These are phyloP conservation scores for Cercospora sesami DNA, from an alignment of 2,329 filamentous ascomycete species.

Conservation along the genomic window DNA sequence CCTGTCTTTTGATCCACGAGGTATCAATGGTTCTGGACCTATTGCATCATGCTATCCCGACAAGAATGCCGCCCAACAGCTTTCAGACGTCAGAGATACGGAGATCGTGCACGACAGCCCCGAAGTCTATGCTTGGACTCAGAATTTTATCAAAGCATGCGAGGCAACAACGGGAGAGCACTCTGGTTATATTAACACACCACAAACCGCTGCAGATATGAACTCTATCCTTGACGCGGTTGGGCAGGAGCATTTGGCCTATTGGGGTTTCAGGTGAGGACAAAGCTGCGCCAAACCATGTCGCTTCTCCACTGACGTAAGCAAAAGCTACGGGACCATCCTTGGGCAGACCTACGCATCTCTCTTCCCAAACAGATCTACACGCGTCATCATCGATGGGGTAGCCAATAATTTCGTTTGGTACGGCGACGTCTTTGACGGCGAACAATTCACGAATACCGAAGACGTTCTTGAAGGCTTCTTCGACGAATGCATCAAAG, in stretches of 20 bases:
- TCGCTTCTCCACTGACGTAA: neutral
- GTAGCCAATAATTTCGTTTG: conserved; percentile 47
- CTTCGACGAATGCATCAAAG: conserved; percentile 55
- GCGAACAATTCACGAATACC: conserved; percentile 53
- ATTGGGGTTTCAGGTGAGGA: conserved; percentile 42
- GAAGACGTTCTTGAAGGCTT: conserved; percentile 58
- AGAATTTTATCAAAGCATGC: conserved; percentile 27
- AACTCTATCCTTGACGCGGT: conserved; percentile 30
- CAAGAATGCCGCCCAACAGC: conserved; percentile 15
- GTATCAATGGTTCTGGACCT: conserved; percentile 27
- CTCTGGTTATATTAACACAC: conserved; percentile 29
- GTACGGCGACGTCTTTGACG: conserved; percentile 53
- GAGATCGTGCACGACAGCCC: conserved; percentile 28
- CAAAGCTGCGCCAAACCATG: neutral
- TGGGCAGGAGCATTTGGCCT: conserved; percentile 37
- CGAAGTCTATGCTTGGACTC: conserved; percentile 27
- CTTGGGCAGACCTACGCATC: conserved; percentile 50
- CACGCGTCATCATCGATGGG: conserved; percentile 47
- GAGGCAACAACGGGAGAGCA: conserved; percentile 26
- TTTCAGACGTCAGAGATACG: conserved; percentile 15
- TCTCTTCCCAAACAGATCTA: conserved; percentile 47
- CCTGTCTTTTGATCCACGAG: conserved; percentile 28
- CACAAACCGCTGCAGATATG: conserved; percentile 31
- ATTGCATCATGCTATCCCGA: conserved; percentile 25
- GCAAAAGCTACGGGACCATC: conserved; percentile 46